These are phyloP conservation scores for Wickerhamiella dianesei DNA, from an alignment of 805 yeast species.

Conservation along the genomic window DNA sequence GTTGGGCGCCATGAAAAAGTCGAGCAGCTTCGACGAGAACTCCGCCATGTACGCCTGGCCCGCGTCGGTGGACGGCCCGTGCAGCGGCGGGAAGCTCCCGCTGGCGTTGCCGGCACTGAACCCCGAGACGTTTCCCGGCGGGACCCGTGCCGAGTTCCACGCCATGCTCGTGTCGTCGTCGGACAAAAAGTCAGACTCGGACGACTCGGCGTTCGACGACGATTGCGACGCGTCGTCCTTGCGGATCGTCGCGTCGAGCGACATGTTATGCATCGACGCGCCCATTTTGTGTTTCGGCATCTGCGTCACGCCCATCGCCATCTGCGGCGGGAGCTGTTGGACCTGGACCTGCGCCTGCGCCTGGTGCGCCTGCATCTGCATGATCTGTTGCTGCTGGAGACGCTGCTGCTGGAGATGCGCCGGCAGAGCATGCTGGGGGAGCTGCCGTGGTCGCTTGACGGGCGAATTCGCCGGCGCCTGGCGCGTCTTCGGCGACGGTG, in stretches of 20 bases:
- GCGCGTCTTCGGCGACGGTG: neutral
- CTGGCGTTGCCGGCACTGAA: neutral
- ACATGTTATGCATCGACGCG: constrained; percentile 5
- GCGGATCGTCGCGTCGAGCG: constrained; percentile 3
- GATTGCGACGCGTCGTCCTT: constrained; percentile 6
- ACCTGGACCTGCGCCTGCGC: no score
- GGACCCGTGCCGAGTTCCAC: neutral
- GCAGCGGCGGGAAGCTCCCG: neutral
- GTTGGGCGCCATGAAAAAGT: constrained; percentile 44
- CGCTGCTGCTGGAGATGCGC: neutral
- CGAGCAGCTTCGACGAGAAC: constrained; percentile 36
- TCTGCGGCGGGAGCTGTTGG: neutral
- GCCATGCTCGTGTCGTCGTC: constrained; percentile 9
- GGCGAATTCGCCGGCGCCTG: neutral
- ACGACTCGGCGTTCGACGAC: constrained; percentile 9
- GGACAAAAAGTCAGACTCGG: constrained; percentile 13
- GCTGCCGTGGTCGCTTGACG: neutral
- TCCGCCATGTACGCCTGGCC: constrained; percentile 22
- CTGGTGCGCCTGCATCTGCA: no score
- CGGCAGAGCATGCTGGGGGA: neutral
- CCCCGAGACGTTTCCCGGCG: neutral
- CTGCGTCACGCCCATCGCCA: constrained; percentile 3
- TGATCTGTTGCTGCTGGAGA: neutral
- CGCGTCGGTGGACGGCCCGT: neutral
- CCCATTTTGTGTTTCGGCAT: constrained; percentile 3